Conservation (phyloP, 305 asterid genomes). For the Fraxinus baroniana region DNA sequence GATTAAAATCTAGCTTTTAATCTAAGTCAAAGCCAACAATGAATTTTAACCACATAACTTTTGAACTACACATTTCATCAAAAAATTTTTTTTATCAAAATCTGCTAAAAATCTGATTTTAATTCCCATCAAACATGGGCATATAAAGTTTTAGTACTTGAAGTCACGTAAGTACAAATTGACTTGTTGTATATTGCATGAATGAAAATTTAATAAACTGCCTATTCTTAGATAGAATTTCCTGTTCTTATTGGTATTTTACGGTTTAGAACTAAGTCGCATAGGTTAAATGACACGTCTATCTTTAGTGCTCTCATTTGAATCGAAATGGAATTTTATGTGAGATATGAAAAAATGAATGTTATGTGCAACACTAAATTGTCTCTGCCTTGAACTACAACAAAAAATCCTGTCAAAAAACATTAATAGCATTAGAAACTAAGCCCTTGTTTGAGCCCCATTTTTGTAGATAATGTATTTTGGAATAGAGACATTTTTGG, state of each 20-base stretch:
- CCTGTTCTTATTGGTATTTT: not conserved
- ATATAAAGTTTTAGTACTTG: not conserved
- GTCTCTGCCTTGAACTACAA: not conserved
- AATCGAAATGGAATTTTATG: not conserved
- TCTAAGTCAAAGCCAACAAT: no score
- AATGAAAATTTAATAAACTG: not conserved
- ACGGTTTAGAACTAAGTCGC: not conserved
- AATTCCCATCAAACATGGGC: no score
- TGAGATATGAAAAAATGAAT: not conserved
- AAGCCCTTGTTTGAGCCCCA: not conserved
- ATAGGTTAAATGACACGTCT: not conserved
- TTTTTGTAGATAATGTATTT: no score
- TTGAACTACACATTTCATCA: no score
- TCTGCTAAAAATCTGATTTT: no score
- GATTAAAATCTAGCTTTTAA: no score
- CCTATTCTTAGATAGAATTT: not conserved
- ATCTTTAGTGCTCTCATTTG: not conserved
- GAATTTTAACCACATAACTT: no score
- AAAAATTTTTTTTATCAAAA: no score
- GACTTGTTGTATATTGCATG: not conserved
- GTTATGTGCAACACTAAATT: not conserved
- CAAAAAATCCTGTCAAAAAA: not conserved
- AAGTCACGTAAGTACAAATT: not conserved
- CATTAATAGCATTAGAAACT: not conserved
- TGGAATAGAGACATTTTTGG: no score